These are phyloP conservation scores for Cercophora scortea DNA, from an alignment of 495 filamentous ascomycete genomes.

Conservation along the genomic window DNA sequence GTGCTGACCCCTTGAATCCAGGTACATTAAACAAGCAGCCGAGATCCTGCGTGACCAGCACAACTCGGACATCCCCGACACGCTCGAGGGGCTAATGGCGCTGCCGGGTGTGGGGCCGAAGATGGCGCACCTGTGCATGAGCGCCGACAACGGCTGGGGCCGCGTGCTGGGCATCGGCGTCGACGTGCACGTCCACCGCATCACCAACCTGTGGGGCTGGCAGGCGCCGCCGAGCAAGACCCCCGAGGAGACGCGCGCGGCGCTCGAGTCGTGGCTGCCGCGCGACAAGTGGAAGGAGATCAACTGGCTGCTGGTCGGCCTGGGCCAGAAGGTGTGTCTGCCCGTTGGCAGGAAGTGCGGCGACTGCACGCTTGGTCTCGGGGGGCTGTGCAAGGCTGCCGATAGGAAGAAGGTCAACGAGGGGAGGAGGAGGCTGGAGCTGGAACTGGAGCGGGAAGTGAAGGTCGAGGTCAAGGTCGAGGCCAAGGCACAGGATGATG, in stretches of 20 bases:
- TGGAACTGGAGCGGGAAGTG: slow-evolving; percentile 14
- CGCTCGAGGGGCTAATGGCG: slow-evolving; percentile 65
- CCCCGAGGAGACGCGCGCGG: slow-evolving; percentile 76
- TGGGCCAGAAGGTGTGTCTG: slow-evolving; percentile 80
- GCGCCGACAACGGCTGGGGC: slow-evolving; percentile 45
- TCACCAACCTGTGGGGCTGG: slow-evolving; percentile 97
- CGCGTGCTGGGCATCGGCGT: slow-evolving; percentile 56
- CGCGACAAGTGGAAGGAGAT: slow-evolving; percentile 89
- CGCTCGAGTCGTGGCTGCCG: slow-evolving; percentile 79
- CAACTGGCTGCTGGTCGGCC: slow-evolving; percentile 83
- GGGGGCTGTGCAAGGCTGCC: slow-evolving; percentile 69
- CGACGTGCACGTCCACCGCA: slow-evolving; percentile 70
- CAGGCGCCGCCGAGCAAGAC: slow-evolving; percentile 57
- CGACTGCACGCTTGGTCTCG: slow-evolving; percentile 68
- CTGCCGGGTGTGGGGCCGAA: slow-evolving; percentile 94
- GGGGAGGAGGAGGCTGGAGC: slow-evolving; percentile 29
- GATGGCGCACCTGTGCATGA: slow-evolving; percentile 93
- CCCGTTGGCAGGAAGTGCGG: slow-evolving; percentile 75
- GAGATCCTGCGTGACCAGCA: slow-evolving; percentile 62
- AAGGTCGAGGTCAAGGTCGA: slow-evolving; percentile 21
- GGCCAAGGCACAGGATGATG: slow-evolving; percentile 13
- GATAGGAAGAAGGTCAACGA: slow-evolving; percentile 46
- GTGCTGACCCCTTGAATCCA: not conserved
- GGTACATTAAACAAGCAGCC: slow-evolving; percentile 74
- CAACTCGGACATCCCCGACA: slow-evolving; percentile 72